These are phyloP conservation scores for Saccharomycopsis fermentans DNA, from an alignment of 805 yeast genomes.

Conservation along the genomic window DNA sequence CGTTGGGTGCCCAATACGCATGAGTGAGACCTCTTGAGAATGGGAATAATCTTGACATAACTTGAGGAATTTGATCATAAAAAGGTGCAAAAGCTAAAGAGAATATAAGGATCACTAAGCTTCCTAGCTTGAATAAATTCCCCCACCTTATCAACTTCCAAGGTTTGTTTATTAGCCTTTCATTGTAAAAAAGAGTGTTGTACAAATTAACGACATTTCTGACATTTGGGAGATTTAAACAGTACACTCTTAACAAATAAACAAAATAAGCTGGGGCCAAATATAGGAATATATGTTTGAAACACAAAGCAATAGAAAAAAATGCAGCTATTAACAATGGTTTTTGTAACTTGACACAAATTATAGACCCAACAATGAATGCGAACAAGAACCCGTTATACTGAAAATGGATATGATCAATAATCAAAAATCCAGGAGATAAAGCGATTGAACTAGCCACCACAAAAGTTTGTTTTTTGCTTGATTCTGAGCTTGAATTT, in stretches of 20 bases:
- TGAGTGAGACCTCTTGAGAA: conserved; percentile 92
- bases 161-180: not conserved
- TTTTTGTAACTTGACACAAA: conserved; percentile 51
- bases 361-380: conserved; percentile 60
- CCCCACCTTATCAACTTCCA: conserved; percentile 38
- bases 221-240: conserved; percentile 32
- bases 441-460: conserved; percentile 73
- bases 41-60: conserved; percentile 72
- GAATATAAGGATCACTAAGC: conserved; percentile 53
- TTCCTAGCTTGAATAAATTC: conserved; percentile 51
- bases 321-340: conserved; percentile 53
- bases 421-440: conserved; percentile 82
- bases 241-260: conserved; percentile 66
- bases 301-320: conserved; percentile 74
- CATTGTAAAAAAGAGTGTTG: not conserved
- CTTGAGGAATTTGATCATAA: conserved; percentile 48
- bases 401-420: conserved; percentile 96
- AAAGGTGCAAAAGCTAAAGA: conserved; percentile 73
- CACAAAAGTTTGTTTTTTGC: conserved; percentile 45
- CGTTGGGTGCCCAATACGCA: conserved; percentile 98
- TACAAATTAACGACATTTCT: conserved; percentile 17
- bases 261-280: conserved; percentile 91
- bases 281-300: conserved; percentile 88
- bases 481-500: conserved; percentile 34
- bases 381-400: conserved; percentile 94